phyloP scores from a whole-genome alignment of 345 rosid species.

The Carallia brachiata region DNA sequence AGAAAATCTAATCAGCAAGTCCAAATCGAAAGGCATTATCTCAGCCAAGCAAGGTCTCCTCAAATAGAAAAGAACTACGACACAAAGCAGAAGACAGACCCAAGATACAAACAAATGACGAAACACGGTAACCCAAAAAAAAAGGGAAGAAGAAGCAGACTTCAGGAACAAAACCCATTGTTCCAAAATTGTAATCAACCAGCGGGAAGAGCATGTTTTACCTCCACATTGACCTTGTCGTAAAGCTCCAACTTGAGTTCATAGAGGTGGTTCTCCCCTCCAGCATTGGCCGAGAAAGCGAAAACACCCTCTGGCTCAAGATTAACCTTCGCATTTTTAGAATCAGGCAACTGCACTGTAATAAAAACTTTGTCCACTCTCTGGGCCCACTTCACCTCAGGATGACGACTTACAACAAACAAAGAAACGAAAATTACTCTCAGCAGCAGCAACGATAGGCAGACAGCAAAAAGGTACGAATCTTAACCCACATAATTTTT shows the following conservation, averaged over 20 bases:
- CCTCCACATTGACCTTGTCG: constrained; percentile 85
- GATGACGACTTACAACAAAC: constrained; percentile 58
- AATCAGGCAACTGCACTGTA: constrained; percentile 63
- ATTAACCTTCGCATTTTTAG: constrained; percentile 71
- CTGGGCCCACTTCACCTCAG: constrained; percentile 90
- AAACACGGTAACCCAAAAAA: too few species aligned
- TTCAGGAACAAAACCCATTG: too few species aligned
- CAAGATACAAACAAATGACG: too few species aligned
- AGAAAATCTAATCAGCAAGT: too few species aligned
- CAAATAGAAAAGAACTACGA: too few species aligned
- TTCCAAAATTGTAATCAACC: background rate
- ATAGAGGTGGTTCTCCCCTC: constrained; percentile 51
- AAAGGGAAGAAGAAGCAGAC: background rate
- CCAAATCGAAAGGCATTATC: too few species aligned
- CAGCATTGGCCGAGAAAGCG: constrained; percentile 69
- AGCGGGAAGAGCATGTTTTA: constrained; percentile 13
- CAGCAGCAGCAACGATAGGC: too few species aligned
- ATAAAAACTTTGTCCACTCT: constrained; percentile 65
- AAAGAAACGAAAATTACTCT: too few species aligned
- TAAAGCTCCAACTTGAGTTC: constrained; percentile 76
- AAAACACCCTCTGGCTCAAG: constrained; percentile 77
- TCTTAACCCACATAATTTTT: background rate
- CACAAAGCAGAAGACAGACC: too few species aligned
- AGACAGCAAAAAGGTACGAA: background rate
- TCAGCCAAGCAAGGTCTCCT: too few species aligned